Evolutionary conservation across 176 grass and related monocot species (phyloP).

Genomic region (Ensete ventricosum): DNA sequence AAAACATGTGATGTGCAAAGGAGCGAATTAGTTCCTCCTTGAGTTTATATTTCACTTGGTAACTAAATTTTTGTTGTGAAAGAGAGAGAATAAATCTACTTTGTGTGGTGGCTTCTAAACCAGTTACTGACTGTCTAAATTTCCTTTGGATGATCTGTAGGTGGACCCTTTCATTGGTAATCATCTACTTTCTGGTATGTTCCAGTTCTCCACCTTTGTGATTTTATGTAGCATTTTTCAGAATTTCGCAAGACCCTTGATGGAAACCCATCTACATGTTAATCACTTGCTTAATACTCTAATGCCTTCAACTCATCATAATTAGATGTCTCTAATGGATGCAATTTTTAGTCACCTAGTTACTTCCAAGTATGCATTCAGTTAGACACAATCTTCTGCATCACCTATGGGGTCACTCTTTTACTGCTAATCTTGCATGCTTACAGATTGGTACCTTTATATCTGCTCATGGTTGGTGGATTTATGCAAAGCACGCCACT

Average conservation of each 20-base stretch:
- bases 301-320: neutral
- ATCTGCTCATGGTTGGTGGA: constrained; percentile 25
- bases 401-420: neutral
- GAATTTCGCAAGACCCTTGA: neutral
- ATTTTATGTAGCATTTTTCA: neutral
- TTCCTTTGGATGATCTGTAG: constrained; percentile 9
- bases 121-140: neutral
- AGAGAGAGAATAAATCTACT: neutral
- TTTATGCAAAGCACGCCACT: neutral
- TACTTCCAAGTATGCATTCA: neutral
- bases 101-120: no score
- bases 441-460: constrained; percentile 14
- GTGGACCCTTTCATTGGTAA: constrained; percentile 20
- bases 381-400: neutral
- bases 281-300: neutral
- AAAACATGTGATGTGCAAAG: neutral
- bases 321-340: no score
- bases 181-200: constrained; percentile 22
- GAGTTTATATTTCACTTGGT: neutral
- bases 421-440: neutral
- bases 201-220: neutral
- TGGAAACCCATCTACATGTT: neutral
- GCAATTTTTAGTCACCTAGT: neutral
- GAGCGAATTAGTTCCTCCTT: neutral
- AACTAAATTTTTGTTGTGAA: neutral